A percentile compares a stretch with the other conserved stretches of the same genome.
Evolutionary conservation across 148 eudicot genomes (phyloP).

Genomic region (Cornus suecica): DNA sequence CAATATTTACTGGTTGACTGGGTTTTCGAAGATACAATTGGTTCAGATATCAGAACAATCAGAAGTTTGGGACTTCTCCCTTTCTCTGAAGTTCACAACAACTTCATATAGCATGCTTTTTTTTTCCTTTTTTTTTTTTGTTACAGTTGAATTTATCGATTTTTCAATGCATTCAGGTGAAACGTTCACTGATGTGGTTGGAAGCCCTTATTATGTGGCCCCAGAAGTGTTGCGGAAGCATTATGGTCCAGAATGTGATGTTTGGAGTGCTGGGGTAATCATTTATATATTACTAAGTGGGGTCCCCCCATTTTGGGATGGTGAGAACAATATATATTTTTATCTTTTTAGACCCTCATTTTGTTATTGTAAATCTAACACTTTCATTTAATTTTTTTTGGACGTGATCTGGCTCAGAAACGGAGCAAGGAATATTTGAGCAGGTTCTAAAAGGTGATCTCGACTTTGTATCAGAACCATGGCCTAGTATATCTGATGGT

Average conservation of each 20-base stretch:
- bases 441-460: constrained; percentile 40
- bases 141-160: not conserved
- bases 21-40: not conserved
- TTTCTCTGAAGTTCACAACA: not conserved
- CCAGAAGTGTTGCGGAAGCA: constrained; percentile 37
- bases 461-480: constrained; percentile 39
- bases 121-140: not conserved
- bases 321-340: constrained; percentile 18
- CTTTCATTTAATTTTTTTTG: not conserved
- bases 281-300: constrained; percentile 40
- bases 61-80: not conserved
- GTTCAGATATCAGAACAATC: not conserved
- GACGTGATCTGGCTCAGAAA: constrained; percentile 24
- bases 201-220: constrained; percentile 48
- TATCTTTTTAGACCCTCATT: not conserved
- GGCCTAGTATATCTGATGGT: constrained; percentile 40
- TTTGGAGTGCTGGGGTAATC: constrained; percentile 48
- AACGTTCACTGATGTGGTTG: constrained; percentile 37
- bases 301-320: constrained; percentile 49
- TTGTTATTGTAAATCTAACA: not conserved
- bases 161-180: constrained; percentile 29
- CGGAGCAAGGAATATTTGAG: constrained; percentile 44
- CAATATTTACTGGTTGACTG: not conserved
- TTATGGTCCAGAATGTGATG: constrained; percentile 41
- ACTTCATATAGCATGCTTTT: not conserved